Evolutionary conservation across 2,329 filamentous ascomycete species (phyloP).

Genomic region (Apiospora saccharicola): DNA sequence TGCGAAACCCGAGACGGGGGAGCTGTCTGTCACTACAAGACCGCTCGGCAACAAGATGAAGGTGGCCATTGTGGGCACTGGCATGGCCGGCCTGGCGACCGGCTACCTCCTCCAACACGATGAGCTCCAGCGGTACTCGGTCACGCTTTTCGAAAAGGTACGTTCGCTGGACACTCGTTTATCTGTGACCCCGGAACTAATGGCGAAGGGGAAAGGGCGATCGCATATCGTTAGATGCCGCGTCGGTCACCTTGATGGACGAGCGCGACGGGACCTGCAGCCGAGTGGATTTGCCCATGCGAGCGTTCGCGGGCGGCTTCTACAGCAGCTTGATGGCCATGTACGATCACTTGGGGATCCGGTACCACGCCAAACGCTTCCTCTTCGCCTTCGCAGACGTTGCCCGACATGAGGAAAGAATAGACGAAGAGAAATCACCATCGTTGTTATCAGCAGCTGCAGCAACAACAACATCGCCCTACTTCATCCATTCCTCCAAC

Average conservation of each 20-base stretch:
- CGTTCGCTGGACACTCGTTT: too few species aligned
- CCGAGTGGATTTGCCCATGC: constrained; percentile 50
- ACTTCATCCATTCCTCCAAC: constrained; percentile 63
- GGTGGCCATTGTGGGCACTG: constrained; percentile 27
- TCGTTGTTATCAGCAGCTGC: too few species aligned
- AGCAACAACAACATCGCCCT: constrained; percentile 38
- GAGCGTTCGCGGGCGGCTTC: constrained; percentile 50
- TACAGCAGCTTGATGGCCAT: constrained; percentile 63
- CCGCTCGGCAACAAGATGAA: neutral
- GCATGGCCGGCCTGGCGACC: constrained; percentile 27
- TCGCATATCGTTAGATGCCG: constrained; percentile 46
- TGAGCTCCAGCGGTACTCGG: constrained; percentile 23
- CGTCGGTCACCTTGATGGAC: constrained; percentile 47
- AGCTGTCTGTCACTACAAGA: neutral
- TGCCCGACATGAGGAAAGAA: constrained; percentile 26
- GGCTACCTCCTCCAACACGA: constrained; percentile 26
- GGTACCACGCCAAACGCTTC: constrained; percentile 58
- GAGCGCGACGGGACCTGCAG: constrained; percentile 38
- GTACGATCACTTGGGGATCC: constrained; percentile 61
- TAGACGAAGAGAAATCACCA: neutral
- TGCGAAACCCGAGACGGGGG: neutral
- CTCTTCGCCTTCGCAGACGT: constrained; percentile 58
- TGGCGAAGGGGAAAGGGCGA: constrained; percentile 37
- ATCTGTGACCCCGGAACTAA: neutral
- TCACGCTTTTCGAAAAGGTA: constrained; percentile 29